Evolutionary conservation across 73 alveolate species (phyloP).

Genomic region (Stentor roeselii): DNA sequence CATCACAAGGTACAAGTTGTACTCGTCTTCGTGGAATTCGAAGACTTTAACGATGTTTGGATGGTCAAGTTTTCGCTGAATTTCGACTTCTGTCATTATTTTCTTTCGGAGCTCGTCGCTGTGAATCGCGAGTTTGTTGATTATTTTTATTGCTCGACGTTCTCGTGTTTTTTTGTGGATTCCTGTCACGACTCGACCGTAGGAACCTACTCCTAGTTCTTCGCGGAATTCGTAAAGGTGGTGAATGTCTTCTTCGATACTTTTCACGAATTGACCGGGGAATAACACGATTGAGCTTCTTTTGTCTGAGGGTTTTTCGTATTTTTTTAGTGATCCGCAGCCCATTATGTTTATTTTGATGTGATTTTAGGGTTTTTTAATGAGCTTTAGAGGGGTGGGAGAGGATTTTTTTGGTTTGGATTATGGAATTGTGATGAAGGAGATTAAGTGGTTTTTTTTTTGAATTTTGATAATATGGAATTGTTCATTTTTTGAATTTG

Average conservation of each 20-base stretch:
- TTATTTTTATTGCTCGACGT: background rate
- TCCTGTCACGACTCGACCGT: background rate
- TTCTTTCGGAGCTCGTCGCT: background rate
- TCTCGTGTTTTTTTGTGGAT: background rate
- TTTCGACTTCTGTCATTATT: background rate
- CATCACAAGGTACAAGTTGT: slow-evolving; percentile 41
- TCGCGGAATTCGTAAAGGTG: background rate
- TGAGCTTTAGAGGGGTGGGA: background rate
- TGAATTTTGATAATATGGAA: background rate
- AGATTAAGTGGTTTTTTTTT: background rate
- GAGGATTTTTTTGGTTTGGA: background rate
- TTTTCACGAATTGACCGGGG: background rate
- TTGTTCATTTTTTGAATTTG: background rate
- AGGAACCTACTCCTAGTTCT: background rate
- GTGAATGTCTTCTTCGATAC: background rate
- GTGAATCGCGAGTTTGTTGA: background rate
- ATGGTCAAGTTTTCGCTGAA: slow-evolving; percentile 51
- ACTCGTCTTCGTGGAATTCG: slow-evolving; percentile 75
- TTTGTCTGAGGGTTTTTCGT: background rate
- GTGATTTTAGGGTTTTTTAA: no score
- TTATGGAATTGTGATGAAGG: background rate
- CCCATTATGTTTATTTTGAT: background rate
- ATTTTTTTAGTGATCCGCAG: background rate
- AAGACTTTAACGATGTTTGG: slow-evolving; percentile 86
- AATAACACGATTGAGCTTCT: background rate